Evolutionary conservation across 1,284 basidiomycete genomes (phyloP), one percentile per base, ranked within the genome.

Genomic region (Athelia psychrophila): DNA sequence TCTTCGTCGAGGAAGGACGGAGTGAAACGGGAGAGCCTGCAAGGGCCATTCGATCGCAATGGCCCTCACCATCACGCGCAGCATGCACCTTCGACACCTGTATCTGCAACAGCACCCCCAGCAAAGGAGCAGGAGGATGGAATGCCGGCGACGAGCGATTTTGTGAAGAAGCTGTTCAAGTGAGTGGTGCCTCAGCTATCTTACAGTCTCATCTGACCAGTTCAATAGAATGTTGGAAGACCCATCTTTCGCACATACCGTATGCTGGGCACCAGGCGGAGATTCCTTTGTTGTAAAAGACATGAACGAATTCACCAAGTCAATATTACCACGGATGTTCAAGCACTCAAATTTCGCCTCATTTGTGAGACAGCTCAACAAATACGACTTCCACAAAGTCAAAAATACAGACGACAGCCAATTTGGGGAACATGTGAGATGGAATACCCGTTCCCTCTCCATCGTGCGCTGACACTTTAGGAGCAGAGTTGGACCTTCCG

Each of bases 301-400:
- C 76, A 96, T 97, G 91, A 96, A 95, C 73, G 91, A 94, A 61
- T 98, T 98, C 71, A 96, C 94, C 44, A 96, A 94, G 66, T 86
- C 88, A 47, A 92, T 98, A 61, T 80, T 98, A 47, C 95, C 95
- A 0, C 86, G 91, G 49, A 89, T 97, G 73, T 98, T 98, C 81
- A 93, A 97, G 64, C 95, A 98, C 69, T 95, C 92, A 16, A 98
- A 98, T 65, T 98, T 98, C 69, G 94, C 95, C 24, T 87, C 83
- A 51, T 96, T 96, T 64, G 93, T 96, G 3, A 81, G 94, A 10
- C 95, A 98, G 70, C 77, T 98, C 38, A 98, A 98, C 82, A 98
- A 98, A 74, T 98, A 98, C 66, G 95, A 97, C 64, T 98, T 98
- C 64, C 94, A 96, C 78, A 98, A 98, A 77, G 91, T 87, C 57